These are phyloP conservation scores for Puccinia polysora DNA, from an alignment of 1,284 basidiomycete species.

Conservation along the genomic window DNA sequence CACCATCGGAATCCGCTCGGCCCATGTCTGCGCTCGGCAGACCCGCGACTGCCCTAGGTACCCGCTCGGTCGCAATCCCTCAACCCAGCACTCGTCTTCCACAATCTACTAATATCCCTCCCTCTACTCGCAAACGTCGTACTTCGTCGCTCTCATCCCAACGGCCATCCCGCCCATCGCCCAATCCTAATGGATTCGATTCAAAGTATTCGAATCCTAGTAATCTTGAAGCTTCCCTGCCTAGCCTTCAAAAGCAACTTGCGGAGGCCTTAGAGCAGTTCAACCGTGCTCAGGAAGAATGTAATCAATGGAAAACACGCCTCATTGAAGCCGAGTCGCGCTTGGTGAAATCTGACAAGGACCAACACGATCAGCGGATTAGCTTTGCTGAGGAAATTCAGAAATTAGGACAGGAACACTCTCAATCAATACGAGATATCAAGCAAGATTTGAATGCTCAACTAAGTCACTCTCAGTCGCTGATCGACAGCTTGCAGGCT, in stretches of 20 bases:
- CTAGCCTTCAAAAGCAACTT: slow-evolving; percentile 9
- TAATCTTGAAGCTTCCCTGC: not conserved
- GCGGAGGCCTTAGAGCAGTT: not conserved
- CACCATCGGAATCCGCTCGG: not conserved
- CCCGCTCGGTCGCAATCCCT: not conserved
- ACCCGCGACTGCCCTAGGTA: slow-evolving; percentile 21
- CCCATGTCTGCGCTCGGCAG: not conserved
- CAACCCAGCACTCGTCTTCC: not conserved
- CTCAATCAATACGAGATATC: not conserved
- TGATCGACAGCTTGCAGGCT: not conserved
- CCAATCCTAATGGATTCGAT: not conserved
- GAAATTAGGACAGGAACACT: not conserved
- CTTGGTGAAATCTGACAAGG: not conserved
- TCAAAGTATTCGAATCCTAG: not conserved
- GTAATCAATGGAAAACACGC: not conserved
- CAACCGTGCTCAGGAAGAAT: slow-evolving; percentile 10
- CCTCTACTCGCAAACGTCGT: slow-evolving; percentile 12
- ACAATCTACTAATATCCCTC: not conserved
- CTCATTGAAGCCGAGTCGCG: not conserved
- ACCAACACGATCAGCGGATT: slow-evolving; percentile 13
- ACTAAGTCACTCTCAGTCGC: not conserved
- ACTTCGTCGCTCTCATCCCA: slow-evolving; percentile 22
- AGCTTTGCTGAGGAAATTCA: slow-evolving; percentile 6
- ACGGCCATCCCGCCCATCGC: not conserved
- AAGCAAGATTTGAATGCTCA: not conserved